These are phyloP conservation scores for Globisporangium takayamanum DNA, from an alignment of 352 stramenopile species.

Conservation along the genomic window DNA sequence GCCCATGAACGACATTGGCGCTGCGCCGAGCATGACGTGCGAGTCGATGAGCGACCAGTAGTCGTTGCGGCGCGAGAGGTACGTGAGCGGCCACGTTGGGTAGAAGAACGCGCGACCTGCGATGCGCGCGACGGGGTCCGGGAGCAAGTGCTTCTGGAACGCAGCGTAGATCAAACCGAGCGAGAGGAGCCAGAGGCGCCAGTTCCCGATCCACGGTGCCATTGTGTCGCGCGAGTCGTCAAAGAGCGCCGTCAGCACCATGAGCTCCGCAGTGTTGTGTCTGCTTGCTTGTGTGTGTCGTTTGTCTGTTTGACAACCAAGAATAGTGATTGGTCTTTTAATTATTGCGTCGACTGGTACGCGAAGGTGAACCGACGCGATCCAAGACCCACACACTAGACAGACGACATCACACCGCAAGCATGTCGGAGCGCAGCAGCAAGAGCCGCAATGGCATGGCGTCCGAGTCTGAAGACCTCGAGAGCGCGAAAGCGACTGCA, in stretches of 20 bases:
- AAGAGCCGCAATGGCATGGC: not conserved
- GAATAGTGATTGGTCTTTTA: no score
- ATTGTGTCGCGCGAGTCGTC: no score
- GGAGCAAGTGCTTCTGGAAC: conserved; percentile 90
- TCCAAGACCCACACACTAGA: no score
- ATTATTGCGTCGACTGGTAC: no score
- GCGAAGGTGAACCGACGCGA: no score
- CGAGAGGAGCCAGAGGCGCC: conserved; percentile 18
- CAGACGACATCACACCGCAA: not conserved
- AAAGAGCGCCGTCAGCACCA: no score
- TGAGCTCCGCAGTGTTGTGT: no score
- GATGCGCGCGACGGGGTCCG: conserved; percentile 59
- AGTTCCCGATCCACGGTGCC: not conserved
- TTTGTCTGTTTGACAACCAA: no score
- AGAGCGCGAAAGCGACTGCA: conserved; percentile 2
- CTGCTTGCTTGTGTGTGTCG: no score
- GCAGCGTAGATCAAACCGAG: conserved; percentile 56
- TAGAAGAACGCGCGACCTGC: conserved; percentile 88
- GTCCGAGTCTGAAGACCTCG: conserved; percentile 6
- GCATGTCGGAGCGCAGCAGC: conserved; percentile 1
- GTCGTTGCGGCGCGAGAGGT: conserved; percentile 76
- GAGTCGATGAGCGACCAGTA: conserved; percentile 91
- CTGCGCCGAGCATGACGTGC: conserved; percentile 88
- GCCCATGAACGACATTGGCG: conserved; percentile 85
- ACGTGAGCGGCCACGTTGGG: conserved; percentile 91